Conservation (phyloP, 2,329 filamentous ascomycete species). For the Chaetomiaceae sp. region DNA sequence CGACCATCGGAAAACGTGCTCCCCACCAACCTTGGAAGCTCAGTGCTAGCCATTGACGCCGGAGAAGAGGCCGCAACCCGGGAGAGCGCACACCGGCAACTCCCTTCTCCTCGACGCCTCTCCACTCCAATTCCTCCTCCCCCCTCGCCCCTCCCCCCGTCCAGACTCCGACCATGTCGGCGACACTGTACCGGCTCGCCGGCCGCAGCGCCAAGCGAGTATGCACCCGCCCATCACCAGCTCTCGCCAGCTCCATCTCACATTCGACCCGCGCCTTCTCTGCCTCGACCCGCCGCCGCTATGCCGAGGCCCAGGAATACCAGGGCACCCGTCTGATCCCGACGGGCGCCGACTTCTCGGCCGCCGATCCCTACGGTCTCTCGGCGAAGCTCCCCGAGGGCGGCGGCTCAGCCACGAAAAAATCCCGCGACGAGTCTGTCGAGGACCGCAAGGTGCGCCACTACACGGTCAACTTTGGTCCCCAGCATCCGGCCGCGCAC, state of each 20-base stretch:
- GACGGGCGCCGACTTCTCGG: conserved; percentile 60
- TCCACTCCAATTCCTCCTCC: conserved; percentile 19
- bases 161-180: conserved; percentile 52
- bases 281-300: conserved; percentile 57
- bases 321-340: conserved; percentile 61
- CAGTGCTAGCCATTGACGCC: conserved; percentile 31
- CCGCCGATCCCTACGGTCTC: conserved; percentile 46
- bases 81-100: conserved; percentile 22
- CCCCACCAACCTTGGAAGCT: conserved; percentile 19
- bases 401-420: conserved; percentile 39
- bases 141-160: no score
- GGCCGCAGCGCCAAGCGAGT: conserved; percentile 66
- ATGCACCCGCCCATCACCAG: conserved; percentile 35
- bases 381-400: not conserved
- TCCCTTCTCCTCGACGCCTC: conserved; percentile 29
- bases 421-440: conserved; percentile 46
- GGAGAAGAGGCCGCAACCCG: conserved; percentile 29
- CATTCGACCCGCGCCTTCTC: conserved; percentile 55
- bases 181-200: conserved; percentile 68
- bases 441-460: conserved; percentile 83
- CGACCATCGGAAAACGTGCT: conserved; percentile 17
- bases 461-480: conserved; percentile 99
- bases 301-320: conserved; percentile 52
- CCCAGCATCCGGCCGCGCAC: conserved; percentile 97
- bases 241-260: conserved; percentile 22